A percentile compares a stretch with the other conserved stretches of the same genome.
phyloP scores from a whole-genome alignment of 495 filamentous ascomycete species.

The Xylaria sp. region DNA sequence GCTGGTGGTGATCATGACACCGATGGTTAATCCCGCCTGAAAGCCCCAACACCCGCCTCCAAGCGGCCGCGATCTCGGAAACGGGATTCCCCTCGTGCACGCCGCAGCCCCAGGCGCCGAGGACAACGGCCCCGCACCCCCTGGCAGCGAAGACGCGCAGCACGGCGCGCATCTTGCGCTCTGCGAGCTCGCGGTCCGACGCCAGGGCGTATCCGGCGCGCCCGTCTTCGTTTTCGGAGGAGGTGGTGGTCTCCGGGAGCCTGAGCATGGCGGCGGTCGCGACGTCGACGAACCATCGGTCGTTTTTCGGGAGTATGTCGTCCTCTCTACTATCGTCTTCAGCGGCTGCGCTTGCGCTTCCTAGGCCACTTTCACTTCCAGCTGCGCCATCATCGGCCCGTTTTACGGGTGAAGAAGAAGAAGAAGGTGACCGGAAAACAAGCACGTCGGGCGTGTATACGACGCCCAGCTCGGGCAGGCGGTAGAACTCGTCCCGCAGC shows the following conservation, averaged over 20 bases:
- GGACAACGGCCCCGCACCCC: slow-evolving; percentile 60
- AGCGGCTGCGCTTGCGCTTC: slow-evolving; percentile 33
- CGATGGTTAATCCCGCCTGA: slow-evolving; percentile 28
- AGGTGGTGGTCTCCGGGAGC: slow-evolving; percentile 46
- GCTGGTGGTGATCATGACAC: slow-evolving; percentile 19
- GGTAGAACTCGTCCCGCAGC: slow-evolving; percentile 63
- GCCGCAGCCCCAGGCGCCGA: slow-evolving; percentile 75
- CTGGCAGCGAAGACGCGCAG: slow-evolving; percentile 62
- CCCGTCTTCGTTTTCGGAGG: not conserved
- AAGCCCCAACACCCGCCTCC: slow-evolving; percentile 58
- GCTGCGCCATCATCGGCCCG: not conserved
- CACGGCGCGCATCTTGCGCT: slow-evolving; percentile 65
- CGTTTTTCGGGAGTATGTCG: slow-evolving; percentile 42
- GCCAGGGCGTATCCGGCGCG: slow-evolving; percentile 27
- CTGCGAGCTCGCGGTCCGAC: slow-evolving; percentile 58
- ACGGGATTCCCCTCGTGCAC: slow-evolving; percentile 67
- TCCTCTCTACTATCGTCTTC: slow-evolving; percentile 40
- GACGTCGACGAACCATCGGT: slow-evolving; percentile 60
- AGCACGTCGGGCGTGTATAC: slow-evolving; percentile 63
- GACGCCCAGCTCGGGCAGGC: slow-evolving; percentile 55
- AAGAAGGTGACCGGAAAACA: slow-evolving; percentile 36
- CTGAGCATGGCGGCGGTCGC: slow-evolving; percentile 64
- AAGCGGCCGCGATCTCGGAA: slow-evolving; percentile 66
- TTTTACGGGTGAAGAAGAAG: not conserved
- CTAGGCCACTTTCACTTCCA: slow-evolving; percentile 21